phyloP scores from a whole-genome alignment of 2,329 filamentous ascomycete genomes.

The Beauveria bassiana region DNA sequence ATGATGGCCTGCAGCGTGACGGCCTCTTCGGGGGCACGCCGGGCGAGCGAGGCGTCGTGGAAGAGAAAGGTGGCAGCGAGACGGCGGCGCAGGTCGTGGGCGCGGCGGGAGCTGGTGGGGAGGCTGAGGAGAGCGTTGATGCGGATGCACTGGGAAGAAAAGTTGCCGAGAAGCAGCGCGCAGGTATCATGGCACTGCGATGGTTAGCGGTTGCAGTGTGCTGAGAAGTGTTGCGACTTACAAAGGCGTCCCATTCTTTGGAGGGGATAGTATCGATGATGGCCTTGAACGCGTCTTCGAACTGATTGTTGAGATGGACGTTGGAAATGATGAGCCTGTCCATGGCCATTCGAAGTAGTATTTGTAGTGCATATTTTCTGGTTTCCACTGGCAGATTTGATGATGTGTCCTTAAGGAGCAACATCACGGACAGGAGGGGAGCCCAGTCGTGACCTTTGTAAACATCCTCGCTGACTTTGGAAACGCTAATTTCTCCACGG shows the following conservation, averaged over 20 bases:
- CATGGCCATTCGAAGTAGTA: slow-evolving; percentile 47
- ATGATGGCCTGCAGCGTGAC: slow-evolving; percentile 37
- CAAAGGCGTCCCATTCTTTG: slow-evolving; percentile 32
- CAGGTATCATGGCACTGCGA: slow-evolving; percentile 42
- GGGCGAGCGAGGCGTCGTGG: slow-evolving; percentile 35
- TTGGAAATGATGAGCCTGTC: slow-evolving; percentile 42
- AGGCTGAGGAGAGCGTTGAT: slow-evolving; percentile 52
- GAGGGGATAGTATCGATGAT: slow-evolving; percentile 36
- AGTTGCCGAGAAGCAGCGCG: slow-evolving; percentile 36
- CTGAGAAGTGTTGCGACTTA: slow-evolving; percentile 23
- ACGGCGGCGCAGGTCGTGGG: slow-evolving; percentile 56
- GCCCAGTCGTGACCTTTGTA: slow-evolving; percentile 38
- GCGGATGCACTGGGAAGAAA: slow-evolving; percentile 43
- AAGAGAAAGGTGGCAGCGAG: slow-evolving; percentile 61
- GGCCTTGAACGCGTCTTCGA: slow-evolving; percentile 34
- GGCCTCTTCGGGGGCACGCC: slow-evolving; percentile 31
- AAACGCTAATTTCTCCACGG: slow-evolving; percentile 16
- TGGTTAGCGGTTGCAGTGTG: background rate
- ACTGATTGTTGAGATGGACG: slow-evolving; percentile 30
- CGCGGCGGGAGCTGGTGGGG: slow-evolving; percentile 39
- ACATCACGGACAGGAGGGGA: slow-evolving; percentile 34
- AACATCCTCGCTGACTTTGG: slow-evolving; percentile 19
- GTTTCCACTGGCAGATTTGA: slow-evolving; percentile 26
- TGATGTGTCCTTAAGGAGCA: slow-evolving; percentile 32
- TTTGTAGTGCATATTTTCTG: slow-evolving; percentile 32